phyloP scores from a whole-genome alignment of 75 land plant genomes.

The Ceratopteris richardii region DNA sequence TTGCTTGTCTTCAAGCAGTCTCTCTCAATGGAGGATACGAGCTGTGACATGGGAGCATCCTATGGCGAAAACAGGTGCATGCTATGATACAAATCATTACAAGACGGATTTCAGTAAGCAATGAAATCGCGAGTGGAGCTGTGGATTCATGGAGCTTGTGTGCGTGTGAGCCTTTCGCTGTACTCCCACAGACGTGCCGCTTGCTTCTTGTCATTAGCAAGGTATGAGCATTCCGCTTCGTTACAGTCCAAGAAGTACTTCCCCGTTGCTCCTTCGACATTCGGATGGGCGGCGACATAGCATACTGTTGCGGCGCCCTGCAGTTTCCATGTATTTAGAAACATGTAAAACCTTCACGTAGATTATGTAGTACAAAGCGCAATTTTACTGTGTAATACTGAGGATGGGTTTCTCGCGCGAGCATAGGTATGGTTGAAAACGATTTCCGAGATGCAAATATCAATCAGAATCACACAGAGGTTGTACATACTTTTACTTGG shows the following conservation, averaged over 20 bases:
- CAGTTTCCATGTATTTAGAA: not conserved
- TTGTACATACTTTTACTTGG: not conserved
- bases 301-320: conserved; percentile 89
- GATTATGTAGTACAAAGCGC: not conserved
- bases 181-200: conserved; percentile 43
- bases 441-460: not conserved
- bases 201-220: conserved; percentile 24
- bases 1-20: too few species aligned
- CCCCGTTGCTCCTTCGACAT: conserved; percentile 42
- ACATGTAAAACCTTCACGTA: not conserved
- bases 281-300: conserved; percentile 74
- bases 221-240: conserved; percentile 37
- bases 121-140: too few species aligned
- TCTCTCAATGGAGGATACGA: too few species aligned
- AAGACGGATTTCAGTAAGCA: not conserved
- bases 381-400: not conserved
- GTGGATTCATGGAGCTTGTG: too few species aligned
- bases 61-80: not conserved
- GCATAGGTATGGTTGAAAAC: not conserved
- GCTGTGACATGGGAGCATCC: too few species aligned
- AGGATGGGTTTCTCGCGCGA: too few species aligned
- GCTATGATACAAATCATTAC: not conserved
- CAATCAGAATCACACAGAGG: not conserved
- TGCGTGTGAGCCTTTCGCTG: conserved; percentile 4
- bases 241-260: conserved; percentile 79